Evolutionary conservation across 2,329 filamentous ascomycete genomes (phyloP).

Genomic region (Byssothecium circinans): DNA sequence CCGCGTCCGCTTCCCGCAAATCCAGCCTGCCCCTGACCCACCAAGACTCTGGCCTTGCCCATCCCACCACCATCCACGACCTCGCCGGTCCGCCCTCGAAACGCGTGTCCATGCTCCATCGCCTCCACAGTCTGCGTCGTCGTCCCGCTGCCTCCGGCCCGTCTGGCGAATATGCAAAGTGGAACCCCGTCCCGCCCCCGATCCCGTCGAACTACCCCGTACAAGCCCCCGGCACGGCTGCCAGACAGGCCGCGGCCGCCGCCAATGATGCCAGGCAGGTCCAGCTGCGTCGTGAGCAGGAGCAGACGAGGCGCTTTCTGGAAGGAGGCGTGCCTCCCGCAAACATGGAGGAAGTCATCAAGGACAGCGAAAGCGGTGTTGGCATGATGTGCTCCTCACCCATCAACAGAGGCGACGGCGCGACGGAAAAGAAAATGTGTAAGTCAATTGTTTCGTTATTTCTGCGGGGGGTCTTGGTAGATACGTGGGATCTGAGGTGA

Average conservation of each 20-base stretch:
- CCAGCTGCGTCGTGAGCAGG: constrained; percentile 34
- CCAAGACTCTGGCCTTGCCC: constrained; percentile 36
- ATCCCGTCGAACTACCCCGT: constrained; percentile 23
- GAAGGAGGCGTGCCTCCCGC: constrained; percentile 17
- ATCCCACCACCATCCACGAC: constrained; percentile 6
- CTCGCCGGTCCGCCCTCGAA: constrained; percentile 19
- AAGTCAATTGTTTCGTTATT: constrained; percentile 12
- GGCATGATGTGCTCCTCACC: constrained; percentile 42
- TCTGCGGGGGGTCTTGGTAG: not conserved
- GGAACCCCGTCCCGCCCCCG: constrained; percentile 26
- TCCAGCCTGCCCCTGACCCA: constrained; percentile 29
- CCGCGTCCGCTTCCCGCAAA: constrained; percentile 19
- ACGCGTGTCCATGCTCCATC: constrained; percentile 28
- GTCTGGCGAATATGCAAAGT: constrained; percentile 27
- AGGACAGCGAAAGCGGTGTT: constrained; percentile 43
- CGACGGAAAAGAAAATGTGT: constrained; percentile 40
- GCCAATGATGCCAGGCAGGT: constrained; percentile 37
- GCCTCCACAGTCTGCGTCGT: constrained; percentile 36
- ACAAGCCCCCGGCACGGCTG: constrained; percentile 31
- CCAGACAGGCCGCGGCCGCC: constrained; percentile 39
- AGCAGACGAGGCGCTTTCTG: constrained; percentile 37
- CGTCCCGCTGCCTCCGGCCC: constrained; percentile 33
- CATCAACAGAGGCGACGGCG: constrained; percentile 35
- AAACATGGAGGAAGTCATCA: constrained; percentile 33
- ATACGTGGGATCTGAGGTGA: not conserved